Base-by-base conservation (phyloP, 257 asterid genomes). In the Forsythia viridissima region DNA sequence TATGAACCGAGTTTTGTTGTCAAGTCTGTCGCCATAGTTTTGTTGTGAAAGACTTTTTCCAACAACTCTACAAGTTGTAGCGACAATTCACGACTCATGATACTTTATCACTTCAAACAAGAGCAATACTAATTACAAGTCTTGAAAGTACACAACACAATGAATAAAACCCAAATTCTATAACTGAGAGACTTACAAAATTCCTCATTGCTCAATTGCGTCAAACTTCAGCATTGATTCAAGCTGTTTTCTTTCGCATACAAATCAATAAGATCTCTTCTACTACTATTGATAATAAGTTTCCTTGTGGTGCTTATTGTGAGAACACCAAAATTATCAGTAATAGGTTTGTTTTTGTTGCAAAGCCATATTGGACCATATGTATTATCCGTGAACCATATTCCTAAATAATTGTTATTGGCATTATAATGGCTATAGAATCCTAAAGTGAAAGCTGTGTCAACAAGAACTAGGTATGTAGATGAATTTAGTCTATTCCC, bases 311-410 rank as follows among this genome's bases (percentile, higher is more conserved):
- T 40, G 69, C 67, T 84, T 37, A 90, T 65, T 0, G 81, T 72
- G 44, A 90, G 87, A 13, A 18, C n/a, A 0, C 71, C 72, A 1
- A 74, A 48, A 24, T 36, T 36, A 3, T 2, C 42, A 42, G 72
- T 68, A n/a, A 84, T 18, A 0, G 92, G 85, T 0, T 38, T 36
- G 48, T 80, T 73, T 41, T 87, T 82, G 80, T 87, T 90, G 71
- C 83, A 89, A 72, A 90, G 82, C 92, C 93, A 87, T 2, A 83
- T 80, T 38, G 72, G 72, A 65, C 5, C 0, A 8, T 16, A 16
- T 0, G 8, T 6, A 30, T 20, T 13, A 7, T 18, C 2, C 39
- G 85, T 80, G 65, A 79, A 68, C 84, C 86, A 81, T 44, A 87
- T 13, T 4, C 92, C 90, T 4, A 89, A 15, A 76, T 91, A 91